Evolutionary conservation across 2,329 filamentous ascomycete genomes (phyloP), one percentile per base, ranked within the genome.

Genomic region (Diaporthe capsici): DNA sequence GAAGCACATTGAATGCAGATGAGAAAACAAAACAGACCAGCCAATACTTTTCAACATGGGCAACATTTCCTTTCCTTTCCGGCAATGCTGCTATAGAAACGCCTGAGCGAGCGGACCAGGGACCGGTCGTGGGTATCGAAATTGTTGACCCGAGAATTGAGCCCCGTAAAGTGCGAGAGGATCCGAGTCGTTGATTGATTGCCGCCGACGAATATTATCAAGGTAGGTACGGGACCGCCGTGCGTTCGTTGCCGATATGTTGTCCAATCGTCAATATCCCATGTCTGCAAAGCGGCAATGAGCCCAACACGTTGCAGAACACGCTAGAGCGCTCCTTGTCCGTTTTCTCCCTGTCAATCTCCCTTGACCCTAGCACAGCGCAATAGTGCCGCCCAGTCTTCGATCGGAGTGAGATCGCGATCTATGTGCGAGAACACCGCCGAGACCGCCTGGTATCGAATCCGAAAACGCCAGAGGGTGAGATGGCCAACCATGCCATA

Each of bases 371-470:
- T 60, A 31, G 71, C n/a, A 55, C 28, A 63, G n/a, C 39, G 44
- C 44, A 37, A 71, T 34, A 51, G 55, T 73, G 34, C 74, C 53
- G 39, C 71, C 70, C 20, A 65, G 42, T 25, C 57, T 31, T 58
- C 39, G 47, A 63, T 73, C 44, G 72, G 47, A 74, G 65, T 39
- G n/a, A 72, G n/a, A 34, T 63, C 57, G 58, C 71, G 61, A 75
- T 60, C 60, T 71, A 75, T 68, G 61, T 75, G 68, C 47, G 47
- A 53, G 44, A 63, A 57, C 67, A 61, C 67, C 60, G 67, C 75
- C 75, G 25, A 72, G 67, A 61, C 65, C 72, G 28, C 72, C 72
- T 76, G 75, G 75, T 76, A 76, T 76, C 74, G 74, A 72, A 47
- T 72, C 75, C 75, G 47, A 70, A 57, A 76, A 76, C 75, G 75